Evolutionary conservation across 805 yeast genomes (phyloP).

Genomic region (Candida cerambycidarum): DNA sequence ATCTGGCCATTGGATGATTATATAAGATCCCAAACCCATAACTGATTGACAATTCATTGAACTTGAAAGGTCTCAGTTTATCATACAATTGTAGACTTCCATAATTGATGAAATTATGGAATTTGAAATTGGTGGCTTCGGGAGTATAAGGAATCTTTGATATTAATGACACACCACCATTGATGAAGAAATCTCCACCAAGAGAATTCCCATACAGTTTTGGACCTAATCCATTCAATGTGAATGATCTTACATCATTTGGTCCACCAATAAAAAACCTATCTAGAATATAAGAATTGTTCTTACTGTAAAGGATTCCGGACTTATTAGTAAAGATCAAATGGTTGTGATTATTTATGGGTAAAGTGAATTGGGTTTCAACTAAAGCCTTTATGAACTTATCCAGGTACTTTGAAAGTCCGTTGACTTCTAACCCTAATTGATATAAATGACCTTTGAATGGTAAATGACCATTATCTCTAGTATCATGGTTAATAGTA

Average conservation of each 20-base stretch:
- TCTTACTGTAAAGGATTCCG: conserved; percentile 26
- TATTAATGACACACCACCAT: conserved; percentile 47
- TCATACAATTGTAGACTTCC: conserved; percentile 36
- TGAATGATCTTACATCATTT: conserved; percentile 55
- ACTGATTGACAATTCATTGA: conserved; percentile 31
- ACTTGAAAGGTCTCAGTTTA: not conserved
- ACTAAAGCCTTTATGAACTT: conserved; percentile 42
- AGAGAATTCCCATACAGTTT: conserved; percentile 48
- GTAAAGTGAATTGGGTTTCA: conserved; percentile 38
- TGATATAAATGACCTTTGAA: conserved; percentile 39
- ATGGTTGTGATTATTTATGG: conserved; percentile 18
- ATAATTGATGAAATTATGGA: conserved; percentile 48
- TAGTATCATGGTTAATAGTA: conserved; percentile 42
- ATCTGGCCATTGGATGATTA: conserved; percentile 58
- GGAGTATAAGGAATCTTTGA: conserved; percentile 43
- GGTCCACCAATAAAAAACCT: conserved; percentile 60
- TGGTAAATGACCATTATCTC: conserved; percentile 46
- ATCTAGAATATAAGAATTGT: conserved; percentile 44
- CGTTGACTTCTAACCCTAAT: conserved; percentile 36
- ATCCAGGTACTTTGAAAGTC: conserved; percentile 25
- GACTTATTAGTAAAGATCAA: conserved; percentile 31
- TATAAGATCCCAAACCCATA: conserved; percentile 52
- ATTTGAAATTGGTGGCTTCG: conserved; percentile 45
- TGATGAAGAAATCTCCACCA: conserved; percentile 53
- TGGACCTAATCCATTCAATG: conserved; percentile 55